Evolutionary conservation across 2,329 filamentous ascomycete genomes (phyloP).

Genomic region (Aaosphaeria arxii): DNA sequence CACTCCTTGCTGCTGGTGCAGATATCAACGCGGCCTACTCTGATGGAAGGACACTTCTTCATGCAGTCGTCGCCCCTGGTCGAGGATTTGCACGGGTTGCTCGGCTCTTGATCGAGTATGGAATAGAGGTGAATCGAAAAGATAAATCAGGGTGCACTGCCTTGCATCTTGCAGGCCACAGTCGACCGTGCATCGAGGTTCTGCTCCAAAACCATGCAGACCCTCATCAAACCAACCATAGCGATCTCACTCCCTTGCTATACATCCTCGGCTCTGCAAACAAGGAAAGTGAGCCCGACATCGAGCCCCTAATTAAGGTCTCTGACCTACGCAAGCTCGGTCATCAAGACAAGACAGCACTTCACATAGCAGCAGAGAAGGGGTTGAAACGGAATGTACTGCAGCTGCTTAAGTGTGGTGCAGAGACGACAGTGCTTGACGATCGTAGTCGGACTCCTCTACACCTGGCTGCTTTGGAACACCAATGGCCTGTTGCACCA

Average conservation of each 20-base stretch:
- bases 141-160: slow-evolving; percentile 25
- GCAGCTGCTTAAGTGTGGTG: slow-evolving; percentile 18
- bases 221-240: slow-evolving; percentile 11
- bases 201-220: slow-evolving; percentile 22
- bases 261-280: slow-evolving; percentile 8
- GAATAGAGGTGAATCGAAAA: slow-evolving; percentile 16
- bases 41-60: slow-evolving; percentile 29
- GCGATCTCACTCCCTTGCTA: slow-evolving; percentile 21
- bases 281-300: slow-evolving; percentile 18
- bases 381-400: slow-evolving; percentile 19
- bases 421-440: slow-evolving; percentile 20
- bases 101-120: slow-evolving; percentile 19
- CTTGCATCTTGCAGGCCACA: slow-evolving; percentile 22
- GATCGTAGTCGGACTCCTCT: slow-evolving; percentile 24
- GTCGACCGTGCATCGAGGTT: slow-evolving; percentile 18
- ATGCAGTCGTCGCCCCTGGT: slow-evolving; percentile 18
- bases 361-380: slow-evolving; percentile 28
- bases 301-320: slow-evolving; percentile 19
- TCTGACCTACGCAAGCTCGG: slow-evolving; percentile 18
- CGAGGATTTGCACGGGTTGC: slow-evolving; percentile 16
- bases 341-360: slow-evolving; percentile 13
- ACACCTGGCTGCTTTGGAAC: slow-evolving; percentile 23
- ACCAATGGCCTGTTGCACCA: slow-evolving; percentile 26
- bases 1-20: slow-evolving; percentile 22
- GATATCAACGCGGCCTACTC: slow-evolving; percentile 17